Evolutionary conservation across 83 land plant species (phyloP), one percentile per base, ranked within the genome.

Genomic region (Diphasiastrum complanatum): DNA sequence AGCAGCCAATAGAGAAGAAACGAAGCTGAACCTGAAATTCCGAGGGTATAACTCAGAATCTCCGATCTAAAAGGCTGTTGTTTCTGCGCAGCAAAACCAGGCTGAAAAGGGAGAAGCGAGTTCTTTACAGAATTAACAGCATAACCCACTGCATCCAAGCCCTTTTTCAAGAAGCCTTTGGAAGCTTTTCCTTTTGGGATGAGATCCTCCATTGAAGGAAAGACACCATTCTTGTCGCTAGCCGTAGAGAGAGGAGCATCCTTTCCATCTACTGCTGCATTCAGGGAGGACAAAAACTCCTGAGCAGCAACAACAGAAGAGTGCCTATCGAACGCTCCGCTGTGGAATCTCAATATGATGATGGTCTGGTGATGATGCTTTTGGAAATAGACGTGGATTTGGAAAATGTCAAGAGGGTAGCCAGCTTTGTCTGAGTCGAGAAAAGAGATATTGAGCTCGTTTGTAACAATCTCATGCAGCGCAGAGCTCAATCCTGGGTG

Each of bases 131-230:
- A 43, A 37, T 57, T 57, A 4, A 33, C 30, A 14, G 68, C 74
- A 33, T 63, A 68, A 16, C 68, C 75, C 11, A 74, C 77, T 16
- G 81, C 82, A 11, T 69, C 85, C 8, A 83, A 73, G 46, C 83
- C 83, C 63, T 79, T 72, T 27, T 79, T 78, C 43, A 73, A 61
- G n/a, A 74, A 67, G 6, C 65, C 57, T 66, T 74, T 62, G 18
- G 86, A 77, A 0, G 64, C 60, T 38, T 69, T 68, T 3, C 76
- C 69, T 61, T 72, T 70, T 18, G 68, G 74, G 27, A 71, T 33
- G 10, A 72, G 28, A 20, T 72, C 77, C 67, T 68, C 77, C 59
- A 68, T 33, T 4, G 61, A 18, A 8, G 61, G 75, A 25, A 75
- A n/a, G 28, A 70, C 16, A 16, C 28, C 73, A 54, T 64, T 37